Conservation (phyloP, 148 eudicot species). For the Diospyros lotus region DNA sequence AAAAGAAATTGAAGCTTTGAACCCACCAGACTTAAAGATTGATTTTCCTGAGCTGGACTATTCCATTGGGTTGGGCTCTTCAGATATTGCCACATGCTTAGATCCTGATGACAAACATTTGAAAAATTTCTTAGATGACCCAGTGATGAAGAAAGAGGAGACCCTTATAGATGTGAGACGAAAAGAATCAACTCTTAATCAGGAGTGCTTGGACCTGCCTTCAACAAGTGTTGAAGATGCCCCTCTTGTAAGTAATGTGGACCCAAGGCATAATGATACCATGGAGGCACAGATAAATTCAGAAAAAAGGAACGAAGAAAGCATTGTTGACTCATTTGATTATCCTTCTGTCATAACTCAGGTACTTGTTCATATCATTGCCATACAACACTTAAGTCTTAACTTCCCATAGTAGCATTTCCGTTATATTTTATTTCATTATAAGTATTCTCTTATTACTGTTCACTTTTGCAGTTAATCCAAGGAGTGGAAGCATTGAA, state of each 20-base stretch:
- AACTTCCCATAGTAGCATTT: not conserved
- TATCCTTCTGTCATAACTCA: conserved; percentile 30
- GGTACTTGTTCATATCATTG: conserved; percentile 27
- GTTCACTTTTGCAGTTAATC: conserved; percentile 37
- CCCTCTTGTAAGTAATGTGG: conserved; percentile 18
- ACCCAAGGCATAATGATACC: conserved; percentile 13
- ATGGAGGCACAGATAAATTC: conserved; percentile 15
- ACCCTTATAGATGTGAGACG: conserved; percentile 43
- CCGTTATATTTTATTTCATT: not conserved
- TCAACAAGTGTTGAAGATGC: conserved; percentile 15
- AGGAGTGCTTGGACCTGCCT: conserved; percentile 22
- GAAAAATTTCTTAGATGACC: conserved; percentile 18
- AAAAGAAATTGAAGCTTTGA: conserved; percentile 24
- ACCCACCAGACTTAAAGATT: conserved; percentile 13
- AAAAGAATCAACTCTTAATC: conserved; percentile 35
- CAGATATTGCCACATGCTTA: conserved; percentile 21
- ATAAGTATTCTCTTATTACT: conserved; percentile 7
- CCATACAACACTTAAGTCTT: not conserved
- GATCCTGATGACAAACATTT: conserved; percentile 19
- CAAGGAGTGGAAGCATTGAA: conserved; percentile 49
- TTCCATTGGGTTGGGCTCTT: conserved; percentile 14
- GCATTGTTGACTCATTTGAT: conserved; percentile 25
- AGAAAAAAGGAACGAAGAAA: conserved; percentile 27
- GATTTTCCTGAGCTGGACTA: conserved; percentile 5
- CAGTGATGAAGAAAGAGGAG: conserved; percentile 27